Evolutionary conservation across 257 asterid genomes (phyloP).

Genomic region (Cruciata laevipes): DNA sequence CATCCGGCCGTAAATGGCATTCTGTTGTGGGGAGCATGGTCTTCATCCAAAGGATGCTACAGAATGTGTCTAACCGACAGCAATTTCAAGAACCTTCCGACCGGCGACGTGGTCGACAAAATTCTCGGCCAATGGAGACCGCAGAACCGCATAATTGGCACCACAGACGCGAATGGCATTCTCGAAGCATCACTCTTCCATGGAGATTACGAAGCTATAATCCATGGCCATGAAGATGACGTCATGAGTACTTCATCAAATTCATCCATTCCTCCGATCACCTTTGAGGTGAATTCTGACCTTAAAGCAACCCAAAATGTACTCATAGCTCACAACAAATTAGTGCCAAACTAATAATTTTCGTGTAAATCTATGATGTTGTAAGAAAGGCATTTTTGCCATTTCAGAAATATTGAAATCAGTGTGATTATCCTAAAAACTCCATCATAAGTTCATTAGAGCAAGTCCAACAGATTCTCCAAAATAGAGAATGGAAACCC

Average conservation of each 20-base stretch:
- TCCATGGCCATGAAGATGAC: neutral
- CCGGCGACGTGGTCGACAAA: conserved; percentile 44
- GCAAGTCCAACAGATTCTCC: too few relatives aligned
- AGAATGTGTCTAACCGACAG: conserved; percentile 62
- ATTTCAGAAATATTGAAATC: too few relatives aligned
- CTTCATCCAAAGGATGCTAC: conserved; percentile 33
- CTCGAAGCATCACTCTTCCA: conserved; percentile 26
- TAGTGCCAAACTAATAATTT: too few relatives aligned
- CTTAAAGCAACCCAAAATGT: neutral
- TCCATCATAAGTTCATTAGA: too few relatives aligned
- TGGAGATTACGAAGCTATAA: conserved; percentile 19
- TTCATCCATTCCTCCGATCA: neutral
- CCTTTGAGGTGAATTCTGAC: neutral
- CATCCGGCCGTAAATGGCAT: conserved; percentile 51
- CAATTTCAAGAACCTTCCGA: conserved; percentile 30
- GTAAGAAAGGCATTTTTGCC: neutral
- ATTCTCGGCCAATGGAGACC: conserved; percentile 20
- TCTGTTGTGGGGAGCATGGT: conserved; percentile 47
- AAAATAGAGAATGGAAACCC: too few relatives aligned
- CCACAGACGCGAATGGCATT: conserved; percentile 32
- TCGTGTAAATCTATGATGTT: too few relatives aligned
- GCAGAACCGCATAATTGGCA: conserved; percentile 24
- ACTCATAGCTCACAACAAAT: neutral
- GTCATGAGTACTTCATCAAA: neutral
- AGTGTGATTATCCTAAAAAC: too few relatives aligned